Conservation (phyloP, 176 grass and related monocot genomes). For the Cenchrus purpureus region DNA sequence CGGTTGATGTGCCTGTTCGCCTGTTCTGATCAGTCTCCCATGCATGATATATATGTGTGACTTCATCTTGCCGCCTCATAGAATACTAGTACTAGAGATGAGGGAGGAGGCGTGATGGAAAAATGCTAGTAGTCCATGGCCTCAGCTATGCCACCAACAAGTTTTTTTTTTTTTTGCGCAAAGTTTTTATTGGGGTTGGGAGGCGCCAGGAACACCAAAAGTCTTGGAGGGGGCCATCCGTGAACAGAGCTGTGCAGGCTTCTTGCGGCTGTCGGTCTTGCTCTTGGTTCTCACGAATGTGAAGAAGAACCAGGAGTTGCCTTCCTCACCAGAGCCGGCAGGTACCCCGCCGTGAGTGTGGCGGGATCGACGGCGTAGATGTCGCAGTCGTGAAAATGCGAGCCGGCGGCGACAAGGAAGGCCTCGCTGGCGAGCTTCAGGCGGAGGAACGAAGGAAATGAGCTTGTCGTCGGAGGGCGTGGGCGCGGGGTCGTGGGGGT, state of each 20-base stretch:
- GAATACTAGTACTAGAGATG: no score
- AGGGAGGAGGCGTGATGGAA: no score
- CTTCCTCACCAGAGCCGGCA: background rate
- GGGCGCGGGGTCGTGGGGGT: background rate
- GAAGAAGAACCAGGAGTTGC: slow-evolving; percentile 12
- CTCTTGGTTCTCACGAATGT: background rate
- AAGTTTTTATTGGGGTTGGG: no score
- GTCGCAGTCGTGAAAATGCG: background rate
- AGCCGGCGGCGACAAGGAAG: background rate
- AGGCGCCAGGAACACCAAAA: no score
- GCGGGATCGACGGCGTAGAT: background rate
- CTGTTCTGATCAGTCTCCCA: no score
- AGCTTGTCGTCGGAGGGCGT: background rate
- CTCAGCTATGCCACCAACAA: no score
- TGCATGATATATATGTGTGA: no score
- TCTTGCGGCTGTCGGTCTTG: background rate
- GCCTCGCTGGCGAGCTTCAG: background rate
- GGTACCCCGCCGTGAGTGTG: background rate
- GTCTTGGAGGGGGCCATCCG: no score
- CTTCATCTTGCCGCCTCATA: no score
- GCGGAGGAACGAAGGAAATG: background rate
- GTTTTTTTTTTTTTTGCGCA: no score
- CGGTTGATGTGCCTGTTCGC: no score
- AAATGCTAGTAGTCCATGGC: no score
- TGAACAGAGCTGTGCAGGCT: background rate